Percentiles rank a stretch among this genome's conserved stretches.
phyloP scores from a whole-genome alignment of 768 basidiomycete species.

The Lactarius trivialis region DNA sequence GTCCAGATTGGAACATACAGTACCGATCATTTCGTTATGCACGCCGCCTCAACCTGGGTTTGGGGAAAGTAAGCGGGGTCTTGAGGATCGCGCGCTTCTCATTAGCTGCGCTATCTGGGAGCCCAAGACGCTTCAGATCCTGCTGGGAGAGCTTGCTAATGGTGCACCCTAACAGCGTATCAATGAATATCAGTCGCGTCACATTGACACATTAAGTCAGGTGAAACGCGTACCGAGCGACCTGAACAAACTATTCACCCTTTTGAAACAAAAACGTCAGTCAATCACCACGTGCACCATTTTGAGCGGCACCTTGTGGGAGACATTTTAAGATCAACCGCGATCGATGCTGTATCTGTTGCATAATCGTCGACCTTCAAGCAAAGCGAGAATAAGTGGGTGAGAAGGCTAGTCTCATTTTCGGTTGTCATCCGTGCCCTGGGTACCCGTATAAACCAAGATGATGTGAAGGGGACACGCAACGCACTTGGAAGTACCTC shows the following conservation, averaged over 20 bases:
- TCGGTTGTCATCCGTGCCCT: slow-evolving; percentile 50
- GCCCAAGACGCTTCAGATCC: slow-evolving; percentile 64
- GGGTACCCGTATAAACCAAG: neutral
- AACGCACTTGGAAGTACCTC: slow-evolving; percentile 59
- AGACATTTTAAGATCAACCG: slow-evolving; percentile 66
- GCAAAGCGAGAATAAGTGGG: slow-evolving; percentile 76
- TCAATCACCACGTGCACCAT: neutral
- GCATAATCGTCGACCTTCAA: slow-evolving; percentile 74
- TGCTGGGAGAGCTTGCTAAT: slow-evolving; percentile 47
- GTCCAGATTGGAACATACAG: neutral
- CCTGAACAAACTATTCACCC: slow-evolving; percentile 66
- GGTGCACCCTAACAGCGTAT: slow-evolving; percentile 54
- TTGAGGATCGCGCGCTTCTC: slow-evolving; percentile 67
- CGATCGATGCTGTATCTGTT: slow-evolving; percentile 59
- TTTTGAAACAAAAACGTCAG: slow-evolving; percentile 26
- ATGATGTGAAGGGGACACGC: neutral
- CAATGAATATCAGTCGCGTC: neutral
- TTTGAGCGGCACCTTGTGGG: slow-evolving; percentile 43
- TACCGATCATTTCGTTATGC: neutral
- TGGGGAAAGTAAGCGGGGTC: slow-evolving; percentile 79
- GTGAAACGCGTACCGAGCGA: slow-evolving; percentile 45
- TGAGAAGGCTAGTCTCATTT: slow-evolving; percentile 63
- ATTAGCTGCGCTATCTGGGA: slow-evolving; percentile 55
- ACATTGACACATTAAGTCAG: neutral
- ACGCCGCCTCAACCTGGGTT: slow-evolving; percentile 38